Conservation (phyloP, 2,329 filamentous ascomycete genomes). For the Rugonectria rugulosa region DNA sequence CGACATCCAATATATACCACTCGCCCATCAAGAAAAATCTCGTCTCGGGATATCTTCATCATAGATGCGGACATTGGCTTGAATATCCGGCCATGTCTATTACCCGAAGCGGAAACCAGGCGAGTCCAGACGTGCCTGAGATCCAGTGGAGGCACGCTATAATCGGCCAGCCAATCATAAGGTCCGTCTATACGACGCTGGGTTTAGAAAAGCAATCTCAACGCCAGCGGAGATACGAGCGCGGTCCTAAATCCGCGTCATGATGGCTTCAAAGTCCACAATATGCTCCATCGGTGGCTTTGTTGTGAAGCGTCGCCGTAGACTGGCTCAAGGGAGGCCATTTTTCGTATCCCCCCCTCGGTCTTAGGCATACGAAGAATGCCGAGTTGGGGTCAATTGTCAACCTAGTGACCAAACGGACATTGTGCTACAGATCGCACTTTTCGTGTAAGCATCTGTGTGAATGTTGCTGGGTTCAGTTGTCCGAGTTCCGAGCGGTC, state of each 20-base stretch:
- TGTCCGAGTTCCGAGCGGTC: too few species aligned
- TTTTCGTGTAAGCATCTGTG: too few species aligned
- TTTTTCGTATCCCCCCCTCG: background rate
- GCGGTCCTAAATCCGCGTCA: slow-evolving; percentile 16
- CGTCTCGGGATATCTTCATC: slow-evolving; percentile 5
- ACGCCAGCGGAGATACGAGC: slow-evolving; percentile 16
- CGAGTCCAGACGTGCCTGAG: slow-evolving; percentile 4
- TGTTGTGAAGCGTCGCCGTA: too few species aligned
- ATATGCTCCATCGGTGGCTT: too few species aligned
- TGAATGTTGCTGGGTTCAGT: too few species aligned
- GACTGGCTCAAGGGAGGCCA: too few species aligned
- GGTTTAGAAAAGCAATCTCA: slow-evolving; percentile 14
- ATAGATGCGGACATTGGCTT: slow-evolving; percentile 12
- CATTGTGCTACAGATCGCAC: too few species aligned
- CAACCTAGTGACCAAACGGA: too few species aligned
- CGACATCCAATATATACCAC: too few species aligned
- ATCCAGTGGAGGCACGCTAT: background rate
- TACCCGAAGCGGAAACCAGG: slow-evolving; percentile 2
- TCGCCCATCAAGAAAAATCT: too few species aligned
- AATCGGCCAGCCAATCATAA: slow-evolving; percentile 5
- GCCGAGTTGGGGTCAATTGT: slow-evolving; percentile 20
- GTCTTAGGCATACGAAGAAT: slow-evolving; percentile 5
- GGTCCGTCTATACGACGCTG: slow-evolving; percentile 13
- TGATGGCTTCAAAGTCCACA: slow-evolving; percentile 7
- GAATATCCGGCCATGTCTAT: slow-evolving; percentile 2